Base-by-base conservation (phyloP, 768 basidiomycete genomes). In the Hygrophorus pudorinus region DNA sequence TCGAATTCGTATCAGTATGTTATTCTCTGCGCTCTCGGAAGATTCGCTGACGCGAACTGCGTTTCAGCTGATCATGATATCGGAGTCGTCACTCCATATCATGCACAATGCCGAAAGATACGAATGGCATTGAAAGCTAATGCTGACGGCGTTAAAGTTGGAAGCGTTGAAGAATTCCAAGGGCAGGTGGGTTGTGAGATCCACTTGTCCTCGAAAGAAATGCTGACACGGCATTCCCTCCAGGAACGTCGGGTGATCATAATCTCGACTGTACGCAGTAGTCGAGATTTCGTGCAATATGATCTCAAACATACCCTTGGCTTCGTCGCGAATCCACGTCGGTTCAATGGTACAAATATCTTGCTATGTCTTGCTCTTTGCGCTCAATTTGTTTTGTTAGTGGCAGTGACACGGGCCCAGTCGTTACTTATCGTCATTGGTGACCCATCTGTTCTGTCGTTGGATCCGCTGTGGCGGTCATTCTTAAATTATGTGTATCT, bases 121-220 rank as follows among this genome's bases (percentile, higher is more conserved):
- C 65, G 73, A 10, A 55, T 46, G 5, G 42, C 56, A 2, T 54
- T 80, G 12, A 53, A 56, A 20, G 48, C 44, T 31, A 53, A 61
- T 14, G 62, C 63, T 1, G 65, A 65, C 20, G 61, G 54, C 4
- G 63, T 80, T 43, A 80, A 80, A 51, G 73, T 82, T 11, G 80
- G 78, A 14, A 77, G 73, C 16, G 78, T 79, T 1, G 80, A 81
- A 51, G 77, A 79, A 46, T 79, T 79, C 59, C 79, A 81, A 56
- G 80, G 79, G 6, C 75, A 79, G 60, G 76, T 72, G 38, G n/a
- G 49, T 45, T 18, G 65, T 47, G 51, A 53, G 5, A n/a, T 37
- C 8, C 36, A n/a, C 17, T 30, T 11, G 7, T 32, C 35, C 9
- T 20, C 21, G 5, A 17, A 60, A 58, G 61, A 11, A 20, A 38